Evolutionary conservation across 108 stramenopile genomes (phyloP).

Genomic region (Bacterosira constricta): DNA sequence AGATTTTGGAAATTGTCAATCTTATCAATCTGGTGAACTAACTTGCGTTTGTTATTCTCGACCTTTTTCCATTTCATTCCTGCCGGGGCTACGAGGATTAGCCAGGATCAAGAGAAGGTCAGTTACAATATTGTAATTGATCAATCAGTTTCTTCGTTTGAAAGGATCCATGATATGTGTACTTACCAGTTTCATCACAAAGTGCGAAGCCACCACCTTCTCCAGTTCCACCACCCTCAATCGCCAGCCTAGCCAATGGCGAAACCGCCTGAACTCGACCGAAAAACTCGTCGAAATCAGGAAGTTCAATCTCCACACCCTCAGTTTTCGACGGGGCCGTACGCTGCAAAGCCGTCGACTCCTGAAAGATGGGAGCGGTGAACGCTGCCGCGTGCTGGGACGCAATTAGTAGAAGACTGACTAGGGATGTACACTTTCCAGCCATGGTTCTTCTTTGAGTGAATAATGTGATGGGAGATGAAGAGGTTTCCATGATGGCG

Average conservation of each 20-base stretch:
- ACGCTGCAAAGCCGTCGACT: constrained; percentile 48
- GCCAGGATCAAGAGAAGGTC: background rate
- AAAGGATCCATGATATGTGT: background rate
- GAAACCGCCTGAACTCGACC: constrained; percentile 63
- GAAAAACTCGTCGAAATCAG: constrained; percentile 74
- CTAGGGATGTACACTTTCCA: constrained; percentile 6
- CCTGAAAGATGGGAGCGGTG: constrained; percentile 67
- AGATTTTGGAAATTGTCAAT: constrained; percentile 74
- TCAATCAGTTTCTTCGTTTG: background rate
- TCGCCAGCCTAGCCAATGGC: constrained; percentile 54
- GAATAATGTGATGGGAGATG: background rate
- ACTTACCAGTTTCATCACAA: constrained; percentile 46
- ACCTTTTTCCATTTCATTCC: constrained; percentile 62
- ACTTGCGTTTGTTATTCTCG: constrained; percentile 45
- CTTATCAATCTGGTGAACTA: constrained; percentile 60
- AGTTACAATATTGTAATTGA: background rate
- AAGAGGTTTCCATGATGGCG: background rate
- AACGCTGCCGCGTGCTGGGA: constrained; percentile 34
- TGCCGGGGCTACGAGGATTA: constrained; percentile 17
- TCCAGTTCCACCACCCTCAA: constrained; percentile 44
- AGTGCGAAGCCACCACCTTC: constrained; percentile 44
- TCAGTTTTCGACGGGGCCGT: constrained; percentile 59
- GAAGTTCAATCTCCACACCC: constrained; percentile 72
- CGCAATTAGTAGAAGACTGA: constrained; percentile 20
- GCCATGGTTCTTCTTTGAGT: background rate